These are phyloP conservation scores for Boletus huronensis DNA, from an alignment of 768 basidiomycete species.

Conservation along the genomic window DNA sequence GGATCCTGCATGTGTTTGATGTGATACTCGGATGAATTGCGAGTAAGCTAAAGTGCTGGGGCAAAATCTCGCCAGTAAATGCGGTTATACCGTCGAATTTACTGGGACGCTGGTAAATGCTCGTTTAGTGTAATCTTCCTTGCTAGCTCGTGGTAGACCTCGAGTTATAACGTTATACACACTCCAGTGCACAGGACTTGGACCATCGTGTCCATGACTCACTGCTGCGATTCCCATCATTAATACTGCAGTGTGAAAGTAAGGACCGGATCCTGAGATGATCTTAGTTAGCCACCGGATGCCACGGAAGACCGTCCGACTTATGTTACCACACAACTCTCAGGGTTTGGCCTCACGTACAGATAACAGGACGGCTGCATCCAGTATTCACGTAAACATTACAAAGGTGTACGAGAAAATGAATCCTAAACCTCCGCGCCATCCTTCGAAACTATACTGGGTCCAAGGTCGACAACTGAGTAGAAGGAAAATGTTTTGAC, in stretches of 20 bases:
- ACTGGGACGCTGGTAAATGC: too few relatives aligned
- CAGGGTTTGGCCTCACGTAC: background rate
- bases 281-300: background rate
- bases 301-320: background rate
- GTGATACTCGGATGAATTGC: too few relatives aligned
- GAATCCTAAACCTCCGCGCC: slow-evolving; percentile 30
- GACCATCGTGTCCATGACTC: background rate
- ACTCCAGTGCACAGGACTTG: too few relatives aligned
- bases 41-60: too few relatives aligned
- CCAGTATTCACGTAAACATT: background rate
- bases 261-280: background rate
- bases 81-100: too few relatives aligned
- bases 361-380: background rate
- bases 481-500: slow-evolving; percentile 91
- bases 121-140: too few relatives aligned
- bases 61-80: too few relatives aligned
- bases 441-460: slow-evolving; percentile 60
- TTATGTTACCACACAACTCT: too few relatives aligned
- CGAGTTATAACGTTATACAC: too few relatives aligned
- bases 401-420: background rate
- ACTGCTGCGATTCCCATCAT: background rate
- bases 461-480: slow-evolving; percentile 76
- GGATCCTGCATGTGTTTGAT: too few relatives aligned
- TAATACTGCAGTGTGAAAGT: background rate
- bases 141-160: too few relatives aligned